A percentile compares a stretch with the other conserved stretches of the same genome.
Conservation (phyloP, 768 basidiomycete species). For the Amanita subjunquillea region DNA sequence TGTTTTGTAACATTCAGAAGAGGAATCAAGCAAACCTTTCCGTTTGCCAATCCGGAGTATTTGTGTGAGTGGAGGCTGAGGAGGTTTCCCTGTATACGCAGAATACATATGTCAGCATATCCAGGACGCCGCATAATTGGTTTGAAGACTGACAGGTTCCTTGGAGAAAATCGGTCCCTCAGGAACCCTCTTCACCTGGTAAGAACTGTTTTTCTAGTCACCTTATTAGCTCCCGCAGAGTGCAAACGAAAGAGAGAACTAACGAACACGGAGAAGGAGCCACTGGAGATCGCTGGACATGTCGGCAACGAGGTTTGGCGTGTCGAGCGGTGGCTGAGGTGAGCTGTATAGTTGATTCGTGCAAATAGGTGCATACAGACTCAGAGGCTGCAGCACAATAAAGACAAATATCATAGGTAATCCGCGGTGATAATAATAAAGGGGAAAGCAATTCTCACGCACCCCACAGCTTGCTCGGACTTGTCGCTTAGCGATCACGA, state of each 20-base stretch:
- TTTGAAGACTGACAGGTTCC: conserved; percentile 56
- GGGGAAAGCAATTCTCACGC: not conserved
- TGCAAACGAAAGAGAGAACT: not conserved
- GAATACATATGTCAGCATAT: not conserved
- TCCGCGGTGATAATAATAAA: not conserved
- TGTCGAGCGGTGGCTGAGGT: conserved; percentile 22
- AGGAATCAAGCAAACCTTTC: conserved; percentile 42
- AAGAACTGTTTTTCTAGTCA: conserved; percentile 70
- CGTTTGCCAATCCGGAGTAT: conserved; percentile 82
- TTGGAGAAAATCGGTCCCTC: conserved; percentile 76
- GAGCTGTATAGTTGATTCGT: conserved; percentile 27
- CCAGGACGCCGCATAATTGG: not conserved
- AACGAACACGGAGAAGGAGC: conserved; percentile 80
- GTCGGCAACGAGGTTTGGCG: conserved; percentile 9
- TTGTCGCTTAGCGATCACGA: not conserved
- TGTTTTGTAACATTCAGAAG: not conserved
- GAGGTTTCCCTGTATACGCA: conserved; percentile 63
- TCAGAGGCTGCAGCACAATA: not conserved
- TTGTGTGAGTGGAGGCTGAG: conserved; percentile 86
- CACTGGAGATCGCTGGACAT: conserved; percentile 92
- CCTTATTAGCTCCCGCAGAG: not conserved
- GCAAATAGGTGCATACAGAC: conserved; percentile 15
- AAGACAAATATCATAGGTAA: not conserved
- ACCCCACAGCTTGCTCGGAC: not conserved
- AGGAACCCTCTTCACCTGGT: conserved; percentile 66